Percentiles rank a stretch among this genome's conserved stretches.
Evolutionary conservation across 345 rosid species (phyloP).

Genomic region (Alliaria petiolata): DNA sequence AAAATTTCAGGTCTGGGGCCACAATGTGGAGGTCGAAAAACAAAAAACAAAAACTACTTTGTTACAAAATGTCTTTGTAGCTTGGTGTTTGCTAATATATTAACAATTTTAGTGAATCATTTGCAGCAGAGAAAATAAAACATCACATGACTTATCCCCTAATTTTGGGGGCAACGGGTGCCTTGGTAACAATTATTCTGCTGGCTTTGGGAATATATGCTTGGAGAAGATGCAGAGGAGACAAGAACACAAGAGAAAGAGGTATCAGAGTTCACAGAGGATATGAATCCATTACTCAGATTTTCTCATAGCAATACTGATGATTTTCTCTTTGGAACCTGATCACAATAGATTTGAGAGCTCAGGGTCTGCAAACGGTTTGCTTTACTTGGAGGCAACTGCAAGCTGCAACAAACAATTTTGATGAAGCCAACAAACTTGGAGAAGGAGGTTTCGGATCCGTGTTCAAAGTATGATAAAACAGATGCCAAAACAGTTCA

Average conservation of each 20-base stretch:
- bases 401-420: conserved; percentile 24
- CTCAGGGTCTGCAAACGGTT: neutral
- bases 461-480: conserved; percentile 15
- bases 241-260: neutral
- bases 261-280: conserved; percentile 1
- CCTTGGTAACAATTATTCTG: conserved; percentile 1
- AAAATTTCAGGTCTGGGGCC: conserved; percentile 6
- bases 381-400: conserved; percentile 25
- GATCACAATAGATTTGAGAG: conserved; percentile 3
- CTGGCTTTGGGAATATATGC: conserved; percentile 30
- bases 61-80: too few species aligned
- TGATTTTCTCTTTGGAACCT: neutral
- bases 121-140: conserved; percentile 9
- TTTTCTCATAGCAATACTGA: neutral
- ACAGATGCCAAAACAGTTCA: neutral
- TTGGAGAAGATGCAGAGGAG: conserved; percentile 18
- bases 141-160: neutral
- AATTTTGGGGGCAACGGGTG: neutral
- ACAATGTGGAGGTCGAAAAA: conserved; percentile 8
- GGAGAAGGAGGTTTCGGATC: conserved; percentile 39
- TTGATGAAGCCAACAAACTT: conserved; percentile 24
- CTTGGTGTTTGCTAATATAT: neutral
- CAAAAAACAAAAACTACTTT: neutral
- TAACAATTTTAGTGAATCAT: neutral
- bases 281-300: too few species aligned